Evolutionary conservation across 768 basidiomycete species (phyloP).

Genomic region (Leucosporidium creatinivorum): DNA sequence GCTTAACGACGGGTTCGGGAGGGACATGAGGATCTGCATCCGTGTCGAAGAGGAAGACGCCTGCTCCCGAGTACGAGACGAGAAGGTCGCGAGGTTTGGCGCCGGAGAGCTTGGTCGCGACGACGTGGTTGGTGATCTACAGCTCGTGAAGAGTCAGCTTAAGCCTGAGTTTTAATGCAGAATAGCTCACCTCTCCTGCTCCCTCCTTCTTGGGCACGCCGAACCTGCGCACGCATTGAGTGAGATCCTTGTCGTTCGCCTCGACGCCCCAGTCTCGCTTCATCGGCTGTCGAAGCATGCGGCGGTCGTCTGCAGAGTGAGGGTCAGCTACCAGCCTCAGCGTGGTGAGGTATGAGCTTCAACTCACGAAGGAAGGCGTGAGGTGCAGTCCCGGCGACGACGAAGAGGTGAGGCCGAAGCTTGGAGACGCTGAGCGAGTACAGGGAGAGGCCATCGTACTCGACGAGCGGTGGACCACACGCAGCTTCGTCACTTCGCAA

Average conservation of each 20-base stretch:
- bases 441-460: constrained; percentile 21
- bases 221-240: constrained; percentile 37
- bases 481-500: background rate
- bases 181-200: background rate
- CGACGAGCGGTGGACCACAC: constrained; percentile 16
- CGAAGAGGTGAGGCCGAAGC: constrained; percentile 33
- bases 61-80: constrained; percentile 24
- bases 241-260: constrained; percentile 3
- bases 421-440: constrained; percentile 33
- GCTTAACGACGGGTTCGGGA: background rate
- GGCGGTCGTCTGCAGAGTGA: constrained; percentile 28
- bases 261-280: constrained; percentile 26
- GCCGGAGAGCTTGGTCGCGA: constrained; percentile 30
- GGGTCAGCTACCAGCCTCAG: no score
- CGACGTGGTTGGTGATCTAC: constrained; percentile 25
- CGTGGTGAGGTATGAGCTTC: no score
- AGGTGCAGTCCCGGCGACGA: constrained; percentile 30
- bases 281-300: constrained; percentile 28
- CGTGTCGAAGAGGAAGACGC: constrained; percentile 33
- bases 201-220: constrained; percentile 14
- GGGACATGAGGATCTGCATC: constrained; percentile 4
- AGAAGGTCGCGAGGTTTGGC: constrained; percentile 26
- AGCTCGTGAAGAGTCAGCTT: background rate
- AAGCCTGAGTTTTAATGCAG: no score
- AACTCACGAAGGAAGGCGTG: constrained; percentile 34